phyloP scores from a whole-genome alignment of 306 rosid species.

The Lupinus albus region DNA sequence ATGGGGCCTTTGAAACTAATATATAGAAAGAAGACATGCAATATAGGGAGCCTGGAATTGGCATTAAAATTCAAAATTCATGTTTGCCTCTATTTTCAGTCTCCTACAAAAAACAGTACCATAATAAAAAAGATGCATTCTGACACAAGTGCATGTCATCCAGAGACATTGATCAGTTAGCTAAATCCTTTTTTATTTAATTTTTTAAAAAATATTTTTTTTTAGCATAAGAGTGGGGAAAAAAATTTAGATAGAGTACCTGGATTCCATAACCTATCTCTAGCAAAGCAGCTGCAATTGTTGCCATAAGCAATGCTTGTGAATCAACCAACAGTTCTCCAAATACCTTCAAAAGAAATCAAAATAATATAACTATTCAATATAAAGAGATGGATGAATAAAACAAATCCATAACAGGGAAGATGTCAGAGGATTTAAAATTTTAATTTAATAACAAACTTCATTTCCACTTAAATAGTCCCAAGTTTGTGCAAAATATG shows the following conservation, averaged over 20 bases:
- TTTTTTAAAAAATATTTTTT: conserved; percentile 1
- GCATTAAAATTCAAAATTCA: neutral
- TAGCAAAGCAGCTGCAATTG: conserved; percentile 73
- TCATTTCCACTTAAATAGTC: conserved; percentile 27
- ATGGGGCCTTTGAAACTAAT: conserved; percentile 30
- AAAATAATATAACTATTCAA: conserved; percentile 23
- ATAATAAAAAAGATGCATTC: conserved; percentile 1
- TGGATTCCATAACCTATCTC: conserved; percentile 79
- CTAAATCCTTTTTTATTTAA: neutral
- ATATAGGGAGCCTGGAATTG: no score
- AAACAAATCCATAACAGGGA: neutral
- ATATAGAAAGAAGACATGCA: neutral
- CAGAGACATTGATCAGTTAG: conserved; percentile 13
- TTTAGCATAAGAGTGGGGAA: conserved; percentile 23
- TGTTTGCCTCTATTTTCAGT: neutral
- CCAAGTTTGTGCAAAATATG: neutral
- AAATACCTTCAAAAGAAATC: conserved; percentile 62
- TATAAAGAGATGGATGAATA: conserved; percentile 15
- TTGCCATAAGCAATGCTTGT: conserved; percentile 76
- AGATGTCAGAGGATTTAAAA: neutral
- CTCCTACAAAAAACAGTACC: conserved; percentile 17
- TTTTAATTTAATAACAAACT: conserved; percentile 20
- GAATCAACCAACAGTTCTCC: conserved; percentile 82
- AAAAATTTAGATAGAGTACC: conserved; percentile 52
- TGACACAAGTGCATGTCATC: neutral